These are phyloP conservation scores for Aspergillus amoenus DNA, from an alignment of 2,329 filamentous ascomycete genomes.

Conservation along the genomic window DNA sequence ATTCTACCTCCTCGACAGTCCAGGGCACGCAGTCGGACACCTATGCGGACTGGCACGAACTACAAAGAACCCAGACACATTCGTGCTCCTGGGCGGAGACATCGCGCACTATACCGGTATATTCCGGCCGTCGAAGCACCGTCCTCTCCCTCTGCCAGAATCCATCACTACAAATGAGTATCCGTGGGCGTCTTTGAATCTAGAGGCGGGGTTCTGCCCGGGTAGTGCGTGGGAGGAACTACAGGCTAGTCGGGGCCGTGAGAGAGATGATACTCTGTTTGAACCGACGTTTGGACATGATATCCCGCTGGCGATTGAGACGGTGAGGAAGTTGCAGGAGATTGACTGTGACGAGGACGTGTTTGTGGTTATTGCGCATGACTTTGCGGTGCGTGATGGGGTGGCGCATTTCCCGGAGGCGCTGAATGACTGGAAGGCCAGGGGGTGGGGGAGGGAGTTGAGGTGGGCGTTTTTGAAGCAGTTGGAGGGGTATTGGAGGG, in stretches of 20 bases:
- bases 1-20: conserved; percentile 52
- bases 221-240: conserved; percentile 13
- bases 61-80: conserved; percentile 20
- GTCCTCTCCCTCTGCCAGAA: conserved; percentile 6
- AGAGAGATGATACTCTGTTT: conserved; percentile 16
- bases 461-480: conserved; percentile 25
- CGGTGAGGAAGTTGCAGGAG: conserved; percentile 23
- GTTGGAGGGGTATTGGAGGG: conserved; percentile 11
- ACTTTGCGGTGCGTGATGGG: conserved; percentile 21
- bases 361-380: conserved; percentile 33
- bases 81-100: conserved; percentile 30
- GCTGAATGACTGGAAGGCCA: conserved; percentile 30
- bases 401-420: conserved; percentile 29
- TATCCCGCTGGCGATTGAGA: conserved; percentile 23
- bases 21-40: conserved; percentile 38
- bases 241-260: conserved; percentile 13
- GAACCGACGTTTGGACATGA: conserved; percentile 24
- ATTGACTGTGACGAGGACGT: conserved; percentile 27
- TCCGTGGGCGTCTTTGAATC: neutral
- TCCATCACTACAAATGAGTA: neutral
- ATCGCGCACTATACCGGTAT: conserved; percentile 26
- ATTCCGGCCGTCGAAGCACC: conserved; percentile 30
- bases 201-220: conserved; percentile 5
- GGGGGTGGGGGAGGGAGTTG: conserved; percentile 22
- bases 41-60: conserved; percentile 28